Conservation (phyloP, 805 yeast species). For the Lachancea thermotolerans region DNA sequence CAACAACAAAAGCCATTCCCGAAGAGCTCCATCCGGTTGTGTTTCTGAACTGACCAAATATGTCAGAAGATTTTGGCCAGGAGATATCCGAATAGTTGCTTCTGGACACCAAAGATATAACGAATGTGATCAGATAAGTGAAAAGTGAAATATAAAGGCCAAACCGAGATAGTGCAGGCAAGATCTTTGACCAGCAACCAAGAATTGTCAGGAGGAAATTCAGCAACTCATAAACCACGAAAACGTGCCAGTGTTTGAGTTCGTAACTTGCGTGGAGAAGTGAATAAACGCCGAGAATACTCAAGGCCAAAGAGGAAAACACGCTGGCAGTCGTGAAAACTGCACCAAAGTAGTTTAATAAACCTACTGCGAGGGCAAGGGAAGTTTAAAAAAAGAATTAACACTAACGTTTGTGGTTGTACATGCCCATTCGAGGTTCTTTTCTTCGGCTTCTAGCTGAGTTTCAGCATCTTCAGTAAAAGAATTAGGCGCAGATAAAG, state of each 20-base stretch:
- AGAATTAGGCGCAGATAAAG: too few relatives aligned
- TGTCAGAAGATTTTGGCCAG: constrained; percentile 45
- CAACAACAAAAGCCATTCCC: constrained; percentile 61
- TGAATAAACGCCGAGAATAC: constrained; percentile 45
- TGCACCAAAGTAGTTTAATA: constrained; percentile 55
- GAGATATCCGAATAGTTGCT: constrained; percentile 33
- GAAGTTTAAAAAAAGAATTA: constrained; percentile 18
- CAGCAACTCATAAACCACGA: constrained; percentile 41
- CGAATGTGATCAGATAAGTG: constrained; percentile 48
- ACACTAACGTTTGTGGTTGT: constrained; percentile 4
- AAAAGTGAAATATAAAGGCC: constrained; percentile 47
- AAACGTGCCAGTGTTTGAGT: constrained; percentile 47
- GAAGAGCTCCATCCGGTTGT: constrained; percentile 54
- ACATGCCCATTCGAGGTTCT: constrained; percentile 9
- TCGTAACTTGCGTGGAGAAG: constrained; percentile 33
- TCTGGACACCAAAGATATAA: constrained; percentile 46
- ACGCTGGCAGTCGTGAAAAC: constrained; percentile 57
- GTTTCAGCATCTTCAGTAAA: not conserved
- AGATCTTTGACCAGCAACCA: constrained; percentile 44
- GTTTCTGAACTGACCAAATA: constrained; percentile 47
- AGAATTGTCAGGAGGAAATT: constrained; percentile 39
- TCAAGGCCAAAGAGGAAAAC: constrained; percentile 46
- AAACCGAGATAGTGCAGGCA: constrained; percentile 44
- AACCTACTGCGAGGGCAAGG: constrained; percentile 49
- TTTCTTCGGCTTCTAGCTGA: constrained; percentile 7